Base-by-base conservation (phyloP, 257 asterid genomes). In the Lavandula angustifolia region DNA sequence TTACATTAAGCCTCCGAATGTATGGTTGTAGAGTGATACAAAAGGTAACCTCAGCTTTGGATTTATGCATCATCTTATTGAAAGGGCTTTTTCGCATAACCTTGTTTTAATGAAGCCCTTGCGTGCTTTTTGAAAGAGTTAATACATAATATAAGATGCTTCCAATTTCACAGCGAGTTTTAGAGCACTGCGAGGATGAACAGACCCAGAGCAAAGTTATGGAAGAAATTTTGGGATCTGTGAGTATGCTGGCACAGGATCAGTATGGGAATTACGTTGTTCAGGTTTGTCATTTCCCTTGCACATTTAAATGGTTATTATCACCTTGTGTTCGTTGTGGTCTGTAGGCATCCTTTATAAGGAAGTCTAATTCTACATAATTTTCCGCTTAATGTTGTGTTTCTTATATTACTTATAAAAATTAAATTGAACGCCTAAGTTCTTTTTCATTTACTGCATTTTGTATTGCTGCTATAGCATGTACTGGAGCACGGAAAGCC, bases 11-110 rank as follows among this genome's bases (percentile, higher is more conserved):
- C 79, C 97, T 92, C 64, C 98, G 89, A 81, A 92, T 92, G 98
- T 92, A 92, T 72, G 98, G 98, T 44, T 92, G 98, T 69, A 85
- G 98, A 27, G 98, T 92, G 78, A 92, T 92, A 77, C 98, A 92
- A 79, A 92, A 92, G 98, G 98, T 92, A 76, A 60, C 34, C 40
- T 54, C 43, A 41, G 74, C 62, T 47, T 52, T 53, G 65, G 29
- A 40, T 61, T 42, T 42, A n/a, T 17, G 50, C 12, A 34, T 38
- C 56, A 32, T 60, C 32, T 27, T 18, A 37, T 13, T 55, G 4
- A 38, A 14, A 8, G 12, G 29, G 41, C 7, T 14, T 43, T 0
- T 51, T n/a, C 59, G 1, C 27, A 22, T 22, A 22, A 22, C 27
- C 27, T 22, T 22, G 27, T 22, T 22, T 22, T 22, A 22, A 22